phyloP scores from a whole-genome alignment of 2,329 filamentous ascomycete genomes.

The Pseudogymnoascus sp. region DNA sequence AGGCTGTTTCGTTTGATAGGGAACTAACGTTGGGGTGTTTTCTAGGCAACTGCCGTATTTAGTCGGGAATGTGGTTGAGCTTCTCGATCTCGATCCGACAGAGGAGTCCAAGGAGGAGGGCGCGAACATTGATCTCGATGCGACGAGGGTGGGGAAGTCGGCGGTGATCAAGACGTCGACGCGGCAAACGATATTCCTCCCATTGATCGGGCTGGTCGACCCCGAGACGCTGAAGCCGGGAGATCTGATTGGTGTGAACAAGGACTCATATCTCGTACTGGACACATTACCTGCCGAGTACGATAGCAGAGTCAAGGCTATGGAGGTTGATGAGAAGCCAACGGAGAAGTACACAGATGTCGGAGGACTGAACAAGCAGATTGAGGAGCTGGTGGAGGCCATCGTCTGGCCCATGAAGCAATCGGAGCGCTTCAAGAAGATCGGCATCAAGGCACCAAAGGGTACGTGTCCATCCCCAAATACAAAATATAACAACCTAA shows the following conservation, averaged over 20 bases:
- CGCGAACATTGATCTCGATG: conserved; percentile 96
- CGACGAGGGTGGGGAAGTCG: conserved; percentile 92
- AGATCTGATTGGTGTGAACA: conserved; percentile 96
- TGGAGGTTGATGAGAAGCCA: conserved; percentile 99
- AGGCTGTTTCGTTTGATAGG: too few relatives aligned
- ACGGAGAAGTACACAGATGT: conserved; percentile 99
- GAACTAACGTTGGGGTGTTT: conserved; percentile 18
- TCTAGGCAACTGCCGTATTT: conserved; percentile 91
- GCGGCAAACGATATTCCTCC: conserved; percentile 95
- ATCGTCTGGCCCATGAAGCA: conserved; percentile 99
- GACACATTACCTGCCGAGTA: conserved; percentile 97
- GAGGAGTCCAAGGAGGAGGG: conserved; percentile 95
- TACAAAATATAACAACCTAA: background rate
- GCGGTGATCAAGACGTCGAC: conserved; percentile 99
- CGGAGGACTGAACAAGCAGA: conserved; percentile 95
- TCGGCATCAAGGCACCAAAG: conserved; percentile 98
- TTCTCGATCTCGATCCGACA: conserved; percentile 91
- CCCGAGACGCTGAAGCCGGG: conserved; percentile 91
- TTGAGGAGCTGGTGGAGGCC: conserved; percentile 95
- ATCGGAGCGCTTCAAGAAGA: conserved; percentile 98
- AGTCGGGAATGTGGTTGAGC: conserved; percentile 95
- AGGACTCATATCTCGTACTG: conserved; percentile 95
- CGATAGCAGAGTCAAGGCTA: conserved; percentile 97
- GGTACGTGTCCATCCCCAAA: conserved; percentile 50
- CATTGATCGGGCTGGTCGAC: conserved; percentile 93